Conservation (phyloP, 2,329 filamentous ascomycete species). For the Stemphylium lycopersici region DNA sequence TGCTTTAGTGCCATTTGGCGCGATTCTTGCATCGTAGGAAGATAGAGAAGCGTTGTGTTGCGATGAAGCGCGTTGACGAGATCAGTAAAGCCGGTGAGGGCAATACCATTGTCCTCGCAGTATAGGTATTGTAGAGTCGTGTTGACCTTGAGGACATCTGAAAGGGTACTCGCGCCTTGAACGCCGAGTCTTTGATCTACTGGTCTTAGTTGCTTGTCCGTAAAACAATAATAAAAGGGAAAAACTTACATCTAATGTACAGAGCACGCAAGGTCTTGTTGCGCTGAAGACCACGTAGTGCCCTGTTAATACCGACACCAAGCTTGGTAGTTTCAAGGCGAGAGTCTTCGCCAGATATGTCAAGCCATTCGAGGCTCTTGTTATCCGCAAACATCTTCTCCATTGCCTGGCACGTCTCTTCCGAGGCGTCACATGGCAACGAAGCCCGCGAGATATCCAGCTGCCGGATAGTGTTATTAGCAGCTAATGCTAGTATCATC, state of each 20-base stretch:
- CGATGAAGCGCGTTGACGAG: conserved; percentile 71
- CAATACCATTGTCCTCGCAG: conserved; percentile 75
- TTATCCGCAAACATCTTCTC: conserved; percentile 71
- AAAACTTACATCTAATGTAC: conserved; percentile 61
- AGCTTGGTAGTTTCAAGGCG: conserved; percentile 73
- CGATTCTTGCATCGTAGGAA: conserved; percentile 69
- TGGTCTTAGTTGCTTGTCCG: conserved; percentile 19
- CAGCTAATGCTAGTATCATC: conserved; percentile 65
- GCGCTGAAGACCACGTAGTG: conserved; percentile 67
- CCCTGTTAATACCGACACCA: conserved; percentile 70
- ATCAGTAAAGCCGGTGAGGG: conserved; percentile 72
- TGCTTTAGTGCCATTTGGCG: conserved; percentile 66
- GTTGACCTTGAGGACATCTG: conserved; percentile 71
- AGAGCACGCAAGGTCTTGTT: conserved; percentile 68
- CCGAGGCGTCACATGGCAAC: conserved; percentile 70
- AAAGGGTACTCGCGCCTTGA: conserved; percentile 71
- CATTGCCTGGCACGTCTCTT: conserved; percentile 69
- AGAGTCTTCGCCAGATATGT: conserved; percentile 74
- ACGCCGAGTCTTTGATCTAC: conserved; percentile 69
- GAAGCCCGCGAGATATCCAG: conserved; percentile 74
- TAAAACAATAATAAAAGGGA: accelerated
- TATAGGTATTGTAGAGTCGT: conserved; percentile 67
- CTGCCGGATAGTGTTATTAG: conserved; percentile 67
- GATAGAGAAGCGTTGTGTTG: conserved; percentile 66
- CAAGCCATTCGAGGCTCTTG: conserved; percentile 67